Conservation (phyloP, 2,329 filamentous ascomycete genomes). For the Cytospora schulzeri region DNA sequence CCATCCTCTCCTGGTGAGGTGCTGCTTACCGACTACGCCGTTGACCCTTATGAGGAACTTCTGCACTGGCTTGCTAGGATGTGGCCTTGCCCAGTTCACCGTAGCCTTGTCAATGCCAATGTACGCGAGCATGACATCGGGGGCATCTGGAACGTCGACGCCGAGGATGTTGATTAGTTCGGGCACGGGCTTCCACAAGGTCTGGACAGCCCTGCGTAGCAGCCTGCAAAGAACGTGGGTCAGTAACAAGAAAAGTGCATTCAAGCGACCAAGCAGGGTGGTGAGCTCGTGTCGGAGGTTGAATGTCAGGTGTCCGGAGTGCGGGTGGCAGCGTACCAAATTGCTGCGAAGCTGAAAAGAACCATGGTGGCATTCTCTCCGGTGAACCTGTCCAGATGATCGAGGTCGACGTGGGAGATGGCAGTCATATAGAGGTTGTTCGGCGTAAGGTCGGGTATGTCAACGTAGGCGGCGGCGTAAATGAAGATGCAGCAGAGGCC, state of each 20-base stretch:
- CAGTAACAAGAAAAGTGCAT: slow-evolving; percentile 18
- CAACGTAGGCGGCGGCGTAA: slow-evolving; percentile 45
- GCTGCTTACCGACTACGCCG: slow-evolving; percentile 75
- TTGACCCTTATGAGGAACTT: slow-evolving; percentile 95
- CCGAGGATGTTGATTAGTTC: slow-evolving; percentile 89
- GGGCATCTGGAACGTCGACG: slow-evolving; percentile 88
- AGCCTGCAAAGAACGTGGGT: slow-evolving; percentile 58
- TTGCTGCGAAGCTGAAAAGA: slow-evolving; percentile 53
- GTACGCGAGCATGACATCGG: slow-evolving; percentile 85
- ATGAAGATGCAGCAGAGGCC: slow-evolving; percentile 44
- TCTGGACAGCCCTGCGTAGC: slow-evolving; percentile 81
- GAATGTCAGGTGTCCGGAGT: slow-evolving; percentile 11
- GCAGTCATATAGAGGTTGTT: slow-evolving; percentile 39
- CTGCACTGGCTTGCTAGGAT: slow-evolving; percentile 66
- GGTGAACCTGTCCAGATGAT: slow-evolving; percentile 51
- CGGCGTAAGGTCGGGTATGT: slow-evolving; percentile 43
- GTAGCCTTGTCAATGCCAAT: slow-evolving; percentile 87
- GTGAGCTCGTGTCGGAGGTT: slow-evolving; percentile 1
- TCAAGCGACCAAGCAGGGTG: not conserved
- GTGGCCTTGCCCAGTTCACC: slow-evolving; percentile 84
- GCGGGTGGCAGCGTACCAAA: slow-evolving; percentile 48
- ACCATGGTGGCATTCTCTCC: slow-evolving; percentile 57
- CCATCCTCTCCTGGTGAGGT: slow-evolving; percentile 19
- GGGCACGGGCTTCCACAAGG: slow-evolving; percentile 86
- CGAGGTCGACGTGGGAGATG: slow-evolving; percentile 47